Evolutionary conservation across 2,329 filamentous ascomycete species (phyloP).

Genomic region (Simplicillium sp.): DNA sequence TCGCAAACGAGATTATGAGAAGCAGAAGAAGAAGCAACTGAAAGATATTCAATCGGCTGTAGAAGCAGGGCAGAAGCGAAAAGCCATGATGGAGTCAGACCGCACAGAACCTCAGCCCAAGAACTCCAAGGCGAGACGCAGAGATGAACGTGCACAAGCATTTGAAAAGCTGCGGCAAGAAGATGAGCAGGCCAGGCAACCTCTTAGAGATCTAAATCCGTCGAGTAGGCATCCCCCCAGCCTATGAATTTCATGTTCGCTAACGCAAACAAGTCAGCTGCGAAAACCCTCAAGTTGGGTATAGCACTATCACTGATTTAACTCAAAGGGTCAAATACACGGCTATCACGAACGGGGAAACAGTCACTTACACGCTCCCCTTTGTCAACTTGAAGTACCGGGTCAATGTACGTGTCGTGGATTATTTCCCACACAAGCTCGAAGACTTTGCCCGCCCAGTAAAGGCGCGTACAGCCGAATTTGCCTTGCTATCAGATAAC

Average conservation of each 20-base stretch:
- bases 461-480: conserved; percentile 32
- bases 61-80: conserved; percentile 28
- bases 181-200: conserved; percentile 15
- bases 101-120: conserved; percentile 14
- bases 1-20: conserved; percentile 58
- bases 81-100: conserved; percentile 15
- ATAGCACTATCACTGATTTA: conserved; percentile 28
- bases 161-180: conserved; percentile 9
- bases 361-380: conserved; percentile 39
- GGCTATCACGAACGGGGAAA: conserved; percentile 25
- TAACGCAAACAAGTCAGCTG: conserved; percentile 29
- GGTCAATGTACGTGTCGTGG: conserved; percentile 64
- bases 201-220: conserved; percentile 18
- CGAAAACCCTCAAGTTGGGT: conserved; percentile 27
- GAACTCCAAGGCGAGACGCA: conserved; percentile 17
- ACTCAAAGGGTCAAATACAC: conserved; percentile 18
- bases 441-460: conserved; percentile 57
- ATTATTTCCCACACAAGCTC: conserved; percentile 64
- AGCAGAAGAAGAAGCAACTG: conserved; percentile 28
- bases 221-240: conserved; percentile 19
- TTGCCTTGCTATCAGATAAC: conserved; percentile 34
- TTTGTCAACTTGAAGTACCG: conserved; percentile 69
- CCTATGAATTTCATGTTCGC: no score
- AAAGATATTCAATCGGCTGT: conserved; percentile 26
- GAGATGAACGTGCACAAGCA: conserved; percentile 5